Base-by-base conservation (phyloP, 164 flowering plant species). In the Stephania cephalantha region DNA sequence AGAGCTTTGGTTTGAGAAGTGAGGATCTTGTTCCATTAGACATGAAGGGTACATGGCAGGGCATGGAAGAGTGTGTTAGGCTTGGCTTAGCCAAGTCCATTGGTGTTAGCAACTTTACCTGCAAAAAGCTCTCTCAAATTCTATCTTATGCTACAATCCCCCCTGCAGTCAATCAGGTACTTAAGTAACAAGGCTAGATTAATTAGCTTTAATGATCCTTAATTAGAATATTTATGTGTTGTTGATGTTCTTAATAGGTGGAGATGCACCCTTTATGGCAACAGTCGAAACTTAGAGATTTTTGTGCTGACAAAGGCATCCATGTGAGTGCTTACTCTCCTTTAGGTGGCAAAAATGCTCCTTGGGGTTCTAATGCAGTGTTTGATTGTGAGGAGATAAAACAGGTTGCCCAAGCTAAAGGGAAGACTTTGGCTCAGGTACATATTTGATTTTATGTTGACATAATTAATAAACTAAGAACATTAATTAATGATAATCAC, bases 201-300 rank as follows among this genome's bases (percentile, higher is more conserved):
- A 35, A 35, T 35, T 35, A 35, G 4, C 4, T 35, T 35, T 35
- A 35, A 35, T 35, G 42, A 35, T 35, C 4, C 42, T 35, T 35
- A 35, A 35, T 35, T 35, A 35, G 42, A 35, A 35, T 35, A 35
- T 35, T 4, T 35, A 35, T 35, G 3, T 35, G 42, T 35, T 35
- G 0, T 35, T 35, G 42, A 35, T 35, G 42, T 35, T 35, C 42
- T 35, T 35, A 35, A 2, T 35, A 84, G 86, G 83, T 84, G 30
- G 86, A 84, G 70, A 72, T 82, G 81, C 76, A 82, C 78, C 82
- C 85, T 46, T 35, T 70, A 44, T 85, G 85, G 84, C 75, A 78
- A 2, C 85, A 81, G 70, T 65, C 50, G 66, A 74, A 80, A 13
- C 70, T 82, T 66, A 80, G 73, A 64, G 78, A 84, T 4, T 81